phyloP scores from a whole-genome alignment of 495 filamentous ascomycete species.

The Trichoderma reesei region DNA sequence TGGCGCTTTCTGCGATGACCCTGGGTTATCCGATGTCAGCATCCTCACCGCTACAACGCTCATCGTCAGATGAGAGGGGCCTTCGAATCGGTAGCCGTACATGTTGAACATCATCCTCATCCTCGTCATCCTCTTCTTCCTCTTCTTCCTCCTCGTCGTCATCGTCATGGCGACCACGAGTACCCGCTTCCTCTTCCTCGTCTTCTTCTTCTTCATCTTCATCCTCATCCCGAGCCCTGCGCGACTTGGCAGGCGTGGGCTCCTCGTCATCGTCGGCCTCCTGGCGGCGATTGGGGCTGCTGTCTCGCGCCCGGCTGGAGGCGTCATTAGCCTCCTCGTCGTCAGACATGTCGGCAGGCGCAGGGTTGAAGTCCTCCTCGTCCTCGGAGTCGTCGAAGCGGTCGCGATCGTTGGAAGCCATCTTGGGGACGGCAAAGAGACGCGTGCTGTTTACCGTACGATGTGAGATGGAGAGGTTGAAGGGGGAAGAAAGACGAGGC shows the following conservation, averaged over 20 bases:
- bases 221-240: slow-evolving; percentile 26
- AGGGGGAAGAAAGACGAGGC: background rate
- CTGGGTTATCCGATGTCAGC: slow-evolving; percentile 31
- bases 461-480: background rate
- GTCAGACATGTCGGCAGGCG: slow-evolving; percentile 50
- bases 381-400: slow-evolving; percentile 55
- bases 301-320: slow-evolving; percentile 20
- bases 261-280: slow-evolving; percentile 38
- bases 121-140: slow-evolving; percentile 37
- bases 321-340: slow-evolving; percentile 41
- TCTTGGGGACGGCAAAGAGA: slow-evolving; percentile 17
- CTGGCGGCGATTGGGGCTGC: slow-evolving; percentile 17
- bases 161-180: slow-evolving; percentile 40
- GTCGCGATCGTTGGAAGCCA: slow-evolving; percentile 37
- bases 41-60: background rate
- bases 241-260: slow-evolving; percentile 24
- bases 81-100: slow-evolving; percentile 14
- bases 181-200: slow-evolving; percentile 45
- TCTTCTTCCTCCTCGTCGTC: slow-evolving; percentile 48
- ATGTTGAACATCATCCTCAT: slow-evolving; percentile 25
- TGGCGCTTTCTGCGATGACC: slow-evolving; percentile 69
- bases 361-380: slow-evolving; percentile 67
- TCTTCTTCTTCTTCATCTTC: slow-evolving; percentile 47
- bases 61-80: background rate
- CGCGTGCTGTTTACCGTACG: background rate